Base-by-base conservation (phyloP, 345 rosid species). In the Gossypium stocksii region DNA sequence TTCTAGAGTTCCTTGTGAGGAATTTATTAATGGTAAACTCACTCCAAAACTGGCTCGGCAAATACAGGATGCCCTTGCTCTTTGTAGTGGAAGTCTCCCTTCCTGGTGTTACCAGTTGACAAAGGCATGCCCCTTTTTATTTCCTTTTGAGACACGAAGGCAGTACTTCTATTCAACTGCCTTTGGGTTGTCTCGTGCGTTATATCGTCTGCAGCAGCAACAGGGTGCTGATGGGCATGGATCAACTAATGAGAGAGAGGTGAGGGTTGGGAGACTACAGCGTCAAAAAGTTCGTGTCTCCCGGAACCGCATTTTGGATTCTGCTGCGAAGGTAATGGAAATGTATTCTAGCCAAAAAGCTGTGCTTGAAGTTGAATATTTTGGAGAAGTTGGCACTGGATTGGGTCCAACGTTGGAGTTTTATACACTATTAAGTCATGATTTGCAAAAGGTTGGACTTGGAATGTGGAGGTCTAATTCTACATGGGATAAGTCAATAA, bases 321-420 rank as follows among this genome's bases (percentile, higher is more conserved):
- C 99, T 84, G 99, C 99, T 78, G 93, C 87, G 5, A 96, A 96
- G 80, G 99, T 96, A 62, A 96, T 96, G 99, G 99, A 96, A 87
- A 93, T 96, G 99, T 96, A 93, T 83, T 96, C 97, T 78, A 89
- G 97, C 85, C 99, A 96, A 74, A 91, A 93, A 80, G 97, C 98
- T 72, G 97, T 96, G 66, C 97, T 96, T 76, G 99, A 96, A 82
- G 99, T 96, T 15, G 99, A 96, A 81, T 96, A 96, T 85, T 93
- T 96, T 90, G 99, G 99, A 71, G 99, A 96, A 89, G 99, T 96
- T 77, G 99, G 99, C 63, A 96, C 99, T 51, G 99, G 99, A 54
- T 82, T 96, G 78, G 99, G 99, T 69, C 99, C 99, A 65, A 96
- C 99, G 17, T 85, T 96, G 75, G 99, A 96, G 85, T 96, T 96